A percentile compares a stretch with the other conserved stretches of the same genome.
Conservation (phyloP, 129 eudicot species). For the Flaveria robusta region DNA sequence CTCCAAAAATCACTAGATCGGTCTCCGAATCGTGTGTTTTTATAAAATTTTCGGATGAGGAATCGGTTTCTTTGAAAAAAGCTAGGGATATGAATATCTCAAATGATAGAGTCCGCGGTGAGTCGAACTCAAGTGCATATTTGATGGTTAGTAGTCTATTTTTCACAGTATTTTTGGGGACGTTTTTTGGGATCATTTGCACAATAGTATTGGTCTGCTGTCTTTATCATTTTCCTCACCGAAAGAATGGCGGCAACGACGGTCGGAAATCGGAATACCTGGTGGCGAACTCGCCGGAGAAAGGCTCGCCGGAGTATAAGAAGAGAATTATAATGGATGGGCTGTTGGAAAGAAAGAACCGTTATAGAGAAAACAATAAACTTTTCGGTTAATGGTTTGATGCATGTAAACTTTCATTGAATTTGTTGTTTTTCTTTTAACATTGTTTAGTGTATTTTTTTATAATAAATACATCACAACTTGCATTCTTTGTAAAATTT, state of each 20-base stretch:
- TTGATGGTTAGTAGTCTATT: constrained; percentile 34
- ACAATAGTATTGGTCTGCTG: constrained; percentile 31
- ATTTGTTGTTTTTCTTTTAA: no score
- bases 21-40: constrained; percentile 10
- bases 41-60: not conserved
- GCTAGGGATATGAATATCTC: not conserved
- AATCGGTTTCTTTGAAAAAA: constrained; percentile 1
- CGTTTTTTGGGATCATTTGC: constrained; percentile 42
- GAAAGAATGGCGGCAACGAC: constrained; percentile 1
- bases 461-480: no score
- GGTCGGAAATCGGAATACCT: constrained; percentile 13
- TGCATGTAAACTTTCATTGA: constrained; percentile 23
- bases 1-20: not conserved
- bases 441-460: no score
- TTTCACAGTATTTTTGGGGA: constrained; percentile 43
- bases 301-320: constrained; percentile 30
- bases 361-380: constrained; percentile 28
- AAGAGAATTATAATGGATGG: constrained; percentile 48
- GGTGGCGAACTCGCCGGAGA: constrained; percentile 29
- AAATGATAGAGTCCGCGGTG: constrained; percentile 17
- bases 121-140: constrained; percentile 29
- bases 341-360: constrained; percentile 46
- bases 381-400: constrained; percentile 17
- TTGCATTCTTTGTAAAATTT: no score
- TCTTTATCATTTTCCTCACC: constrained; percentile 15